Evolutionary conservation across 139 green algal genomes (phyloP).

Genomic region (Auxenochlorella pyrenoidosa): DNA sequence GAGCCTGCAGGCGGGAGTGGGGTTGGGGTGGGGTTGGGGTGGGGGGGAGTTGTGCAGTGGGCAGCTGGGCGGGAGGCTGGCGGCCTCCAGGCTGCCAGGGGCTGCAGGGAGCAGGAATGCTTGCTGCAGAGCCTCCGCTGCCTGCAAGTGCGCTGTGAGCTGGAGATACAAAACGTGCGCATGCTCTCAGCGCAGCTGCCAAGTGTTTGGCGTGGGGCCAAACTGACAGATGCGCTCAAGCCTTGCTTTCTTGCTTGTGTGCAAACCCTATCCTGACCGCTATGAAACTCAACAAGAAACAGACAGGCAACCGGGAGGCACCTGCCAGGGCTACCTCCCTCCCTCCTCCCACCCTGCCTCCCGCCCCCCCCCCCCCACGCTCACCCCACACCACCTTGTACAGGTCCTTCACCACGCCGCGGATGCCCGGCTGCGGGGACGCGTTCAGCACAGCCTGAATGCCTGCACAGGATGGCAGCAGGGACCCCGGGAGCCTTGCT

Average conservation of each 20-base stretch:
- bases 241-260: too few relatives aligned
- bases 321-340: neutral
- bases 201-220: too few relatives aligned
- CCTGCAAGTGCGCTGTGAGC: too few relatives aligned
- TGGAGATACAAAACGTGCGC: too few relatives aligned
- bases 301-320: neutral
- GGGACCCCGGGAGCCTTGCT: too few relatives aligned
- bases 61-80: neutral
- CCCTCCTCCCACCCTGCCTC: neutral
- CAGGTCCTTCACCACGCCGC: neutral
- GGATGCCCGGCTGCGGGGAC: neutral
- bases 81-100: neutral
- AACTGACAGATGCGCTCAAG: too few relatives aligned
- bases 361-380: neutral
- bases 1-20: neutral
- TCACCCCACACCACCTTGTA: neutral
- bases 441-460: constrained; percentile 3
- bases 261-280: too few relatives aligned
- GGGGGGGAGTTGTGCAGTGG: neutral
- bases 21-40: neutral
- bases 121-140: neutral
- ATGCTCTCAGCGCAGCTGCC: too few relatives aligned
- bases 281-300: too few relatives aligned
- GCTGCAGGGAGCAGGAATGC: neutral
- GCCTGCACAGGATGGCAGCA: neutral